Base-by-base conservation (phyloP, 352 stramenopile genomes). In the Pythium guiyangense region DNA sequence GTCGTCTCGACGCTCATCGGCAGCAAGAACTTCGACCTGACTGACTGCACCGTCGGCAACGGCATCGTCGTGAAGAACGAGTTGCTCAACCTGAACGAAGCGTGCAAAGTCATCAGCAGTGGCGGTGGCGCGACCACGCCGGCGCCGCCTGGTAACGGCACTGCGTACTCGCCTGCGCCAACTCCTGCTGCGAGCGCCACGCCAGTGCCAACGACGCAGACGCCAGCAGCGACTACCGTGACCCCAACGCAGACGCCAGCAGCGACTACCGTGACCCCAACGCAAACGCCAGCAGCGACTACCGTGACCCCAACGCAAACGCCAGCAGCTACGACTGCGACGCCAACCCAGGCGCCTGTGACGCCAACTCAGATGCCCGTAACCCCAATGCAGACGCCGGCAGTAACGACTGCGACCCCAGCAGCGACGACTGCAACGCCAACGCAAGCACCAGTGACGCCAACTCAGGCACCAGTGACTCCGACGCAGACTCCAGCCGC, bases 21-120 rank as follows among this genome's bases (percentile, higher is more conserved):
- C 39, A 84, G 71, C 59, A 65, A 62, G 48, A 78, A 71, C 62
- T 84, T 84, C 35, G 71, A 74, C 44, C 49, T 78, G 34, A 79
- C 69, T 39, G 70, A 84, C 71, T 84, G 73, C 66, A 80, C 76
- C 14, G 70, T 84, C 46, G 70, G 71, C n/a, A 60, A 75, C 39
- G 70, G 66, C 48, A 66, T 77, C 39, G 73, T 80, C 44, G 62
- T 84, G 42, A 78, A 73, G 71, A 61, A 66, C 43, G 66, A 84
- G 64, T 70, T 84, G 37, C 54, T 56, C 27, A 75, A 69, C 42
- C 71, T 84, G 14, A 60, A 77, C 27, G 57, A 66, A 3, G 74
- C 71, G 1, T 84, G 73, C 59, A 66, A 59, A 17, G 52, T 71
- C 35, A 61, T 80, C 49, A 63, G 29, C 26, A 45, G 39, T 20